Base-by-base conservation (phyloP, 2,329 filamentous ascomycete species). In the Penicillium sp. region DNA sequence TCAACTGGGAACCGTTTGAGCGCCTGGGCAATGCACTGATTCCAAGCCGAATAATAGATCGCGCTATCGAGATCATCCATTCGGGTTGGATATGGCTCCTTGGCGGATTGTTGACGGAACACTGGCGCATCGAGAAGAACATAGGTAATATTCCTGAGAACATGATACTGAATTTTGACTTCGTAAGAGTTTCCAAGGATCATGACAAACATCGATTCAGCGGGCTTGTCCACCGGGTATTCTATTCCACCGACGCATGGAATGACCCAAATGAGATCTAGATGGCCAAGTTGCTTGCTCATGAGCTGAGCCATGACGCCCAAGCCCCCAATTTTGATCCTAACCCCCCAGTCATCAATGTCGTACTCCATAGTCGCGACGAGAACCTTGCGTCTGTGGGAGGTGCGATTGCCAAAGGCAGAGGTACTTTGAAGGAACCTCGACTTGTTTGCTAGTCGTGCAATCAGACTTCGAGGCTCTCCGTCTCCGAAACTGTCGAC, bases 331-430 rank as follows among this genome's bases (percentile, higher is more conserved):
- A 90, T 90, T 76, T 90, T 90, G 76, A 90, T 87, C 75, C 89
- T 90, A 76, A 90, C 88, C 4, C 77, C 82, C 86, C 88, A 90
- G 71, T 90, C 88, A 59, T 88, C 86, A 63, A 90, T 89, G 64
- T 90, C 87, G 75, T 90, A 90, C 73, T 90, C 88, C 86, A 90
- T 89, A 7, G 88, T 90, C 13, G 87, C 88, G 57, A 90, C 88
- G 24, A 90, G 81, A 2, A 89, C 84, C 35, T 83, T 89, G n/a
- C 85, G 79, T 49, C 80, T 63, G 38, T 67, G 71, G 22, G 79
- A 74, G n/a, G 68, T 65, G 44, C 70, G 72, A 37, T 66, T 67
- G 33, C 70, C 72, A 54, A 78, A 75, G 1, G 72, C 74, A 24
- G 76, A 72, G 7, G 68, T 77, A 54, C 72, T 76, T 55, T 78